Evolutionary conservation across 495 filamentous ascomycete genomes (phyloP), one percentile per base, ranked within the genome.

Genomic region (Podospora australis): DNA sequence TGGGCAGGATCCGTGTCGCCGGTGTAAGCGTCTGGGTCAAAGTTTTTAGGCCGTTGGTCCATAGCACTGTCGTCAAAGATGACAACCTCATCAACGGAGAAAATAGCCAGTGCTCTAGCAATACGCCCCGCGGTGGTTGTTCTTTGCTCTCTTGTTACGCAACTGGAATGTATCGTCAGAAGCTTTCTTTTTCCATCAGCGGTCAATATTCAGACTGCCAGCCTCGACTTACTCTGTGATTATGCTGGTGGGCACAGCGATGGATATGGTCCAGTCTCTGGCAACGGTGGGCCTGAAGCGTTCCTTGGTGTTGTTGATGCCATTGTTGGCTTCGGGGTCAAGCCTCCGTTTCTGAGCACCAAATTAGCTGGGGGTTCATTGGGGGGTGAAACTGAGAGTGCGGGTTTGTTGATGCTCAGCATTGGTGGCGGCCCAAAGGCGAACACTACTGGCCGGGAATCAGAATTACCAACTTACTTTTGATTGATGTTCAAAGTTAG

Each of bases 61-160:
- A 54, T 20, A 0, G 64, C 71, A 30, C 64, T 70, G 60, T 89
- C 86, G 39, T 87, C 77, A 60, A 82, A 90, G 46, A 90, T 62
- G 36, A 90, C 71, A 22, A 91, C 71, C 63, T 91, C 87, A 56
- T 91, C 87, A 44, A 90, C 77, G 50, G 76, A 82, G 59, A 88
- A 90, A 48, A 89, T 82, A 20, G 84, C 80, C 6, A 81, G 66
- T 11, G 83, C 84, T 17, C 87, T 82, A 2, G 84, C 86, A 19
- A 91, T 76, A 46, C 78, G 78, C 17, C 82, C 80, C 4, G 80
- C 81, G 30, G 86, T 69, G 20, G 69, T 65, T 7, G 80, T 81
- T 57, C 83, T 81, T 47, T 83, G 80, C 35, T 87, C 83, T 39
- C 78, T 78, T 16, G 81, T 70, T 8, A 65, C 59, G 43, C 68